phyloP scores from a whole-genome alignment of 495 filamentous ascomycete genomes.

The Neurospora terricola region DNA sequence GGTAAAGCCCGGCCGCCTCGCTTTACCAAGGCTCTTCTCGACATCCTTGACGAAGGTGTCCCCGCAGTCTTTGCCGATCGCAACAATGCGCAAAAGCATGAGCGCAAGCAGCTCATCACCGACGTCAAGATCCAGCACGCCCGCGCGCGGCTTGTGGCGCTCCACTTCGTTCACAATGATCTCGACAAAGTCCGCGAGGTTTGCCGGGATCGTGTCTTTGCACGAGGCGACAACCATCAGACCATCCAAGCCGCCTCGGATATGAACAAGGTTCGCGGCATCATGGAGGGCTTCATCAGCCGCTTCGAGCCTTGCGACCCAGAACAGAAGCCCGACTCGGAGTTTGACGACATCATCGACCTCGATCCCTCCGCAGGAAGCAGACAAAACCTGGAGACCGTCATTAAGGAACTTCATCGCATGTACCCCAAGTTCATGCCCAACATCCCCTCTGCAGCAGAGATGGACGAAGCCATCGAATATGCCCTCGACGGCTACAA shows the following conservation, averaged over 20 bases:
- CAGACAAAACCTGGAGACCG: constrained; percentile 74
- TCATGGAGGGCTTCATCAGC: constrained; percentile 89
- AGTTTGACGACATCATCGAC: constrained; percentile 75
- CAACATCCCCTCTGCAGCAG: constrained; percentile 58
- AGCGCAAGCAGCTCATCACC: constrained; percentile 75
- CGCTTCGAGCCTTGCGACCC: constrained; percentile 73
- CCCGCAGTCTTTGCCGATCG: constrained; percentile 83
- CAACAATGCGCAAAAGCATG: constrained; percentile 84
- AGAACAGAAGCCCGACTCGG: constrained; percentile 54
- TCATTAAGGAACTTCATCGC: constrained; percentile 57
- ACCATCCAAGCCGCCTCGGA: constrained; percentile 78
- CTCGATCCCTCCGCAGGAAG: constrained; percentile 69
- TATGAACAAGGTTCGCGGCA: constrained; percentile 59
- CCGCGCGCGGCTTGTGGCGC: constrained; percentile 68
- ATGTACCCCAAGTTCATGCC: constrained; percentile 66
- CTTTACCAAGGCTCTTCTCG: constrained; percentile 59
- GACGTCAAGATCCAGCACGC: constrained; percentile 55
- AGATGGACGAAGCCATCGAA: constrained; percentile 73
- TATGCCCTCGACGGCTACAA: constrained; percentile 67
- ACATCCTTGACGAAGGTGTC: constrained; percentile 39
- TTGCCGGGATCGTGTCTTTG: constrained; percentile 70
- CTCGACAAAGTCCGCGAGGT: constrained; percentile 56
- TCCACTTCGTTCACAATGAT: constrained; percentile 80
- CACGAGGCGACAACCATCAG: constrained; percentile 92
- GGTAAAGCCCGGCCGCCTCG: constrained; percentile 60